Conservation (phyloP, 2,329 filamentous ascomycete species). For the Aspergillus flavus region DNA sequence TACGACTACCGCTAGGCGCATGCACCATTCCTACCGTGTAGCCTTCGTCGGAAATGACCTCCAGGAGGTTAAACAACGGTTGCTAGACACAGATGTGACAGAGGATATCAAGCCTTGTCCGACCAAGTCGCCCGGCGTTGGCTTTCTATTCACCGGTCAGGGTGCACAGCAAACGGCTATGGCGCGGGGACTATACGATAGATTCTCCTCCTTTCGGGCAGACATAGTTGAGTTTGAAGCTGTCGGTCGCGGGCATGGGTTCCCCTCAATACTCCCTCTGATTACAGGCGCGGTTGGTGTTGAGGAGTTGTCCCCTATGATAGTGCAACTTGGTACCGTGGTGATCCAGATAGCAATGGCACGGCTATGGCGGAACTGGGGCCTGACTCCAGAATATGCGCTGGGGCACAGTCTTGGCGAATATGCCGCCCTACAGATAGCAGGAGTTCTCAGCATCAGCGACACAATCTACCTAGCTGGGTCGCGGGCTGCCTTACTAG, state of each 20-base stretch:
- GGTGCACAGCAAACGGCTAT: conserved; percentile 42
- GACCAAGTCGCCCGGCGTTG: conserved; percentile 20
- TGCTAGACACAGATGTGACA: neutral
- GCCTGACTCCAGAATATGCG: conserved; percentile 37
- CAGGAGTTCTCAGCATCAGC: conserved; percentile 39
- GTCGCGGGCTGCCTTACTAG: conserved; percentile 42
- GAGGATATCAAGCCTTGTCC: neutral
- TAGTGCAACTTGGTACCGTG: conserved; percentile 39
- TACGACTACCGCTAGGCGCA: conserved; percentile 63
- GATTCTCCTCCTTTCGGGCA: neutral
- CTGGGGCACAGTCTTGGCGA: conserved; percentile 47
- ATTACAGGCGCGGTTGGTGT: conserved; percentile 31
- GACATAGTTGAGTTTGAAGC: conserved; percentile 29
- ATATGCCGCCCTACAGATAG: conserved; percentile 44
- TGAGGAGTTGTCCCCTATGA: conserved; percentile 32
- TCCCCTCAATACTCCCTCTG: conserved; percentile 38
- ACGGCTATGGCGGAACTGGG: conserved; percentile 34
- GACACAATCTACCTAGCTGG: conserved; percentile 45
- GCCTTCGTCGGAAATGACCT: conserved; percentile 26
- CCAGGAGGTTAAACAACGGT: neutral
- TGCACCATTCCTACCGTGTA: conserved; percentile 43
- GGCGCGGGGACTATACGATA: conserved; percentile 23
- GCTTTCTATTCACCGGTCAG: conserved; percentile 45
- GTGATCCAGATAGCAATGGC: conserved; percentile 42
- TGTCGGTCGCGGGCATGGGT: conserved; percentile 30